Evolutionary conservation across 2,329 filamentous ascomycete species (phyloP).

Genomic region (Colletotrichum tanaceti): DNA sequence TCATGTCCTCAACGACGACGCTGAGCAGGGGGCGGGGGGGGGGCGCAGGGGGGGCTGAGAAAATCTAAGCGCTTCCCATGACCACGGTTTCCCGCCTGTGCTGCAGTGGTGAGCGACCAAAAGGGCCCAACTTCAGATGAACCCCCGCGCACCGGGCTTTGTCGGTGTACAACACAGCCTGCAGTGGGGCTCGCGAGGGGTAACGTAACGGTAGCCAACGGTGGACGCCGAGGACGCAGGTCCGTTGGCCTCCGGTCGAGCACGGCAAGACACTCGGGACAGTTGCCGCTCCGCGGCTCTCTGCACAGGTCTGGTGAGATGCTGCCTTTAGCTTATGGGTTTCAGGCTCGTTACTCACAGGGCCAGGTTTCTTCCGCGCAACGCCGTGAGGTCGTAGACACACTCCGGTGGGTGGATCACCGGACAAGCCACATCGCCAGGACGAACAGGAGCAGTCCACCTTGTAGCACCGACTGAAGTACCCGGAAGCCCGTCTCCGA

Average conservation of each 20-base stretch:
- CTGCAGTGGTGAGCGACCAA: constrained; percentile 16
- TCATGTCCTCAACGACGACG: neutral
- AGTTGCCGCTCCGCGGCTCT: constrained; percentile 16
- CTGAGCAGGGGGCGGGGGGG: neutral
- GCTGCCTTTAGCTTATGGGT: neutral
- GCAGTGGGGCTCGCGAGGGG: constrained; percentile 34
- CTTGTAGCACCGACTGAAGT: neutral
- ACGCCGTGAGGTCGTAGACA: constrained; percentile 20
- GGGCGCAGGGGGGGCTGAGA: constrained; percentile 1
- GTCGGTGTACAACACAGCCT: constrained; percentile 36
- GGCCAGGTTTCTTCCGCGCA: constrained; percentile 22
- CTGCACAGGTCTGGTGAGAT: constrained; percentile 2
- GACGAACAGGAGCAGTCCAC: neutral
- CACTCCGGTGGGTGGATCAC: constrained; percentile 17
- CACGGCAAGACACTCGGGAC: neutral
- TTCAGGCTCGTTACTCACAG: neutral
- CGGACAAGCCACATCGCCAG: neutral
- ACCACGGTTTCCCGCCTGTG: constrained; percentile 17
- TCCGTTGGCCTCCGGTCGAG: constrained; percentile 28
- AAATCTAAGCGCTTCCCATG: constrained; percentile 27
- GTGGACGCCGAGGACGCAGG: constrained; percentile 30
- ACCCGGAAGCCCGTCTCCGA: constrained; percentile 20
- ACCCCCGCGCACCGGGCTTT: constrained; percentile 33
- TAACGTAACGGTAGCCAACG: constrained; percentile 26
- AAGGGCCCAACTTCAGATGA: constrained; percentile 28